Evolutionary conservation across 352 stramenopile genomes (phyloP).

Genomic region (Albugo candida): DNA sequence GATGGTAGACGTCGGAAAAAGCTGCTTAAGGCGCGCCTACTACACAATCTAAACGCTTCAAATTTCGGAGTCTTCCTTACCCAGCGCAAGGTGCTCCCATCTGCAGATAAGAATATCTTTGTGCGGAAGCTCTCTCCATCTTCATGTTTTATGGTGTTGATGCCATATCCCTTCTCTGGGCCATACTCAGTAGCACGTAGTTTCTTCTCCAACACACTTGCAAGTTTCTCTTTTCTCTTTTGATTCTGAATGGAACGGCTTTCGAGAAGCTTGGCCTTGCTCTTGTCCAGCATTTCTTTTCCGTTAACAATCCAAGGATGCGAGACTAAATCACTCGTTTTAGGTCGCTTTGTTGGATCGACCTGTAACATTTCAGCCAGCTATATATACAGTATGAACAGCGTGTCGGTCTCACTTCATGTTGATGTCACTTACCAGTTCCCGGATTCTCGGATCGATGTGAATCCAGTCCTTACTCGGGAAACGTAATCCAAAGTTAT

Average conservation of each 20-base stretch:
- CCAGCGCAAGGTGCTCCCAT: conserved; percentile 53
- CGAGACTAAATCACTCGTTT: conserved; percentile 26
- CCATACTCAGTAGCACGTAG: conserved; percentile 7
- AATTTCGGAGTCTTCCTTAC: conserved; percentile 60
- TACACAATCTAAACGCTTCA: conserved; percentile 45
- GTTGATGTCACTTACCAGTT: conserved; percentile 15
- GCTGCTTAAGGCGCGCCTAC: conserved; percentile 38
- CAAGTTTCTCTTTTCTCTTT: conserved; percentile 36
- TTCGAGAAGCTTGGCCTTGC: conserved; percentile 22
- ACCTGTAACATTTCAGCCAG: conserved; percentile 42
- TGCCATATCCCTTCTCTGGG: conserved; percentile 22
- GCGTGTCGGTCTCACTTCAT: not conserved
- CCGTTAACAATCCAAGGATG: conserved; percentile 50
- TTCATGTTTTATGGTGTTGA: conserved; percentile 66
- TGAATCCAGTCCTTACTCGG: conserved; percentile 59
- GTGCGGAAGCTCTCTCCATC: conserved; percentile 57
- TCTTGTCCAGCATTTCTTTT: conserved; percentile 20
- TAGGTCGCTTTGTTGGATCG: conserved; percentile 37
- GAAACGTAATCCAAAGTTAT: conserved; percentile 68
- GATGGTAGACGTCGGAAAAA: conserved; percentile 17
- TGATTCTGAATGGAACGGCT: conserved; percentile 24
- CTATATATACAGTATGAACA: conserved; percentile 16
- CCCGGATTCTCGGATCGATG: conserved; percentile 41
- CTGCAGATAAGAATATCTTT: conserved; percentile 43
- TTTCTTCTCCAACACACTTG: conserved; percentile 43